phyloP scores from a whole-genome alignment of 2,329 filamentous ascomycete species.

The Plenodomus tracheiphilus region DNA sequence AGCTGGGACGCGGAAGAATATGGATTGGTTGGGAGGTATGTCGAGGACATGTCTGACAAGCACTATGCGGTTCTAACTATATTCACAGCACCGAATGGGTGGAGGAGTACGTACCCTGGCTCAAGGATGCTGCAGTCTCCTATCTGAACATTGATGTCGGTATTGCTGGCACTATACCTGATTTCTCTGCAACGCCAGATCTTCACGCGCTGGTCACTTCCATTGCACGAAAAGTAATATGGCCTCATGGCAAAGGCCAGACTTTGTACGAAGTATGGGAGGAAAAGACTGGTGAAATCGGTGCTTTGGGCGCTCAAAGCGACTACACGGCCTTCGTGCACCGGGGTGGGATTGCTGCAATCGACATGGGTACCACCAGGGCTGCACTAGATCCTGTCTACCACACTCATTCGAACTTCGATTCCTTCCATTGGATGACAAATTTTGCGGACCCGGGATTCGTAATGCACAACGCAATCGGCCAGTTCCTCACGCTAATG shows the following conservation, averaged over 20 bases:
- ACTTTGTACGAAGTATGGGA: slow-evolving; percentile 52
- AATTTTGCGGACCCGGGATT: slow-evolving; percentile 56
- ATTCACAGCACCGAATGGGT: slow-evolving; percentile 50
- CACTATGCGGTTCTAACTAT: slow-evolving; percentile 5
- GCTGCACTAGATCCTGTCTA: slow-evolving; percentile 48
- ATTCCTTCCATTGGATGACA: slow-evolving; percentile 56
- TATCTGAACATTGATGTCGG: slow-evolving; percentile 57
- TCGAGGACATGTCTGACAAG: background rate
- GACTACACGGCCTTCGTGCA: slow-evolving; percentile 54
- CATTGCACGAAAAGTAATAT: slow-evolving; percentile 45
- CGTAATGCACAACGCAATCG: slow-evolving; percentile 52
- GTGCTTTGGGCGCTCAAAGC: slow-evolving; percentile 49
- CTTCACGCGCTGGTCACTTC: slow-evolving; percentile 41
- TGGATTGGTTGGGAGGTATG: slow-evolving; percentile 31
- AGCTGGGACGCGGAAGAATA: slow-evolving; percentile 51
- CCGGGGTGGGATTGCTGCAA: slow-evolving; percentile 41
- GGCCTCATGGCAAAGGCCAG: slow-evolving; percentile 42
- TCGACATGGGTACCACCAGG: slow-evolving; percentile 47
- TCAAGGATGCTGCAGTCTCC: slow-evolving; percentile 47
- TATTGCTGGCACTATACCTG: slow-evolving; percentile 47
- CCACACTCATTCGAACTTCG: slow-evolving; percentile 52
- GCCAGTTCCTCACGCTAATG: slow-evolving; percentile 50
- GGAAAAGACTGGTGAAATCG: slow-evolving; percentile 39
- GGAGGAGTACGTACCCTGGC: slow-evolving; percentile 54
- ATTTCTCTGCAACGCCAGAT: slow-evolving; percentile 44